Conservation (phyloP, 2,329 filamentous ascomycete genomes). For the Fusarium oligoseptatum region DNA sequence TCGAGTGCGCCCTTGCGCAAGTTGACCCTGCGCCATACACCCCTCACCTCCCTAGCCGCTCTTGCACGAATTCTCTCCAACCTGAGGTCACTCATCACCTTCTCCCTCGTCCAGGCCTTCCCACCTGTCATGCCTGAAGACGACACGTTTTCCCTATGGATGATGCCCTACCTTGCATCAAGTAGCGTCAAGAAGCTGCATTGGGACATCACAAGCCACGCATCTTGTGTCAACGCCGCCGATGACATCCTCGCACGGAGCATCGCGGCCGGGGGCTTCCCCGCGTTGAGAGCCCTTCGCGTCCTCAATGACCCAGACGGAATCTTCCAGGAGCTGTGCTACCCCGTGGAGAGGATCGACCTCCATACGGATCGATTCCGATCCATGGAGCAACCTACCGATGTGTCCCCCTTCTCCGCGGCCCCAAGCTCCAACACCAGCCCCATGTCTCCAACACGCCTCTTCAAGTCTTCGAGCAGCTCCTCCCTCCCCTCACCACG, state of each 20-base stretch:
- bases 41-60: conserved; percentile 67
- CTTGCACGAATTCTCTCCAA: conserved; percentile 72
- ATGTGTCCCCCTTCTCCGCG: conserved; percentile 37
- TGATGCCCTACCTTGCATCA: conserved; percentile 75
- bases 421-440: conserved; percentile 40
- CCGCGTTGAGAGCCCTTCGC: conserved; percentile 69
- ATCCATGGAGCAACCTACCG: conserved; percentile 22
- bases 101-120: conserved; percentile 68
- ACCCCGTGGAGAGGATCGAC: conserved; percentile 68
- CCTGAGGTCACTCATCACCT: conserved; percentile 61
- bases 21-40: conserved; percentile 68
- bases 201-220: conserved; percentile 73
- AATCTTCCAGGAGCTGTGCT: conserved; percentile 76
- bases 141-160: conserved; percentile 67
- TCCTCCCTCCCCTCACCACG: conserved; percentile 47
- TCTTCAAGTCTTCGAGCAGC: conserved; percentile 54
- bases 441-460: conserved; percentile 42
- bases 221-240: conserved; percentile 60
- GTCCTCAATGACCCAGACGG: conserved; percentile 78
- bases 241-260: conserved; percentile 74
- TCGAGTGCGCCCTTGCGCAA: conserved; percentile 60
- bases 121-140: conserved; percentile 68
- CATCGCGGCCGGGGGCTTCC: conserved; percentile 73
- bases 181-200: conserved; percentile 66
- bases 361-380: conserved; percentile 64